Base-by-base conservation (phyloP, 371 early-diverging fungal genomes). In the Circinella umbellata region DNA sequence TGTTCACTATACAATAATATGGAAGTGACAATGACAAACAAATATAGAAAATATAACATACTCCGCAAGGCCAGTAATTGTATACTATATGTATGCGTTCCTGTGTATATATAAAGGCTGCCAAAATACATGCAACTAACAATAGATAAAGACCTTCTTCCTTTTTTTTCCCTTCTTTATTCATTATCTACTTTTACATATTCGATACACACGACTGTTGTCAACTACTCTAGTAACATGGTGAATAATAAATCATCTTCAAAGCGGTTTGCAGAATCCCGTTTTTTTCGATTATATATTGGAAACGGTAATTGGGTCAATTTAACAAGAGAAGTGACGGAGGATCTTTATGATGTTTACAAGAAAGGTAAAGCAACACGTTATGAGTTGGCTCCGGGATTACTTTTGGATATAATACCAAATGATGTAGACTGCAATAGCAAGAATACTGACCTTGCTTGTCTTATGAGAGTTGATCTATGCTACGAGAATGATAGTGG, bases 281-380 rank as follows among this genome's bases (percentile, higher is more conserved):
- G 63, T 18, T 61, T 27, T 17, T 82, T 74, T 61, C 69, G 79
- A 48, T 68, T 83, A 8, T 83, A 83, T 66, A 72, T 74, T 68
- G 83, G 83, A 47, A 79, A 83, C 67, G 75, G 83, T 9, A 83
- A 83, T 55, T 83, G 83, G 83, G 71, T 83, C 20, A 79, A 72
- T 34, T 73, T 83, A 15, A 59, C 61, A 47, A 55, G 51, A 36
- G 69, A 80, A 39, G 73, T 76, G 10, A 80, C 83, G 27, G 72
- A 73, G 48, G 83, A 83, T 36, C 66, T 83, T 35, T 36, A 71
- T 20, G 54, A 61, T 1, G 79, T 83, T 11, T 83, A 74, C 60
- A 63, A 69, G 61, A 72, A 69, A 6, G 83, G 83, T 1, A 68
- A 66, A 4, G 74, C 79, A 2, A 69, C 76, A n/a, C 79, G 83